Conservation (phyloP, 108 stramenopile species). For the Nitzschia palea region DNA sequence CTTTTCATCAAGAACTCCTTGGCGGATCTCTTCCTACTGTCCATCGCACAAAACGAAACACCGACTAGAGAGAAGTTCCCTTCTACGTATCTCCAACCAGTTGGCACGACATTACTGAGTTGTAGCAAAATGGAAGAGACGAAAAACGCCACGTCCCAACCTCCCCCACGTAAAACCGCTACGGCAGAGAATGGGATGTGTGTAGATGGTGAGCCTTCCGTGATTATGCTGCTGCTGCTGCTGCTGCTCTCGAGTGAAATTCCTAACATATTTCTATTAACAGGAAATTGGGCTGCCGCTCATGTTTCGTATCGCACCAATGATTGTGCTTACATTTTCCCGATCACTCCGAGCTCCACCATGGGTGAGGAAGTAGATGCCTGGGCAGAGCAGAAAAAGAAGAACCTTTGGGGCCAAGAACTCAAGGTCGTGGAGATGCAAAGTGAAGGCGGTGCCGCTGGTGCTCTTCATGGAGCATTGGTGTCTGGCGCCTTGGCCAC, state of each 20-base stretch:
- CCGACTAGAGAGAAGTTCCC: neutral
- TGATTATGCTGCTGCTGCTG: neutral
- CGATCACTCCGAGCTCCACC: conserved; percentile 54
- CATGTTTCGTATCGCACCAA: conserved; percentile 61
- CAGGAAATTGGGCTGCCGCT: conserved; percentile 54
- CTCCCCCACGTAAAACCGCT: neutral
- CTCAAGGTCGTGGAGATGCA: conserved; percentile 65
- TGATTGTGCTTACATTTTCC: conserved; percentile 67
- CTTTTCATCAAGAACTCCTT: no score
- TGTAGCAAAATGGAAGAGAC: no score
- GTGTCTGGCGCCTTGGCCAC: conserved; percentile 58
- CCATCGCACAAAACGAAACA: neutral
- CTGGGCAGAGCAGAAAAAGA: conserved; percentile 51
- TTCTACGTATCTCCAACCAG: neutral
- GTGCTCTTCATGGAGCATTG: conserved; percentile 60
- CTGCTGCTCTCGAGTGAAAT: neutral
- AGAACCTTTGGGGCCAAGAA: conserved; percentile 62
- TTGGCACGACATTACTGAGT: neutral
- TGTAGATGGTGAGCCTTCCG: neutral
- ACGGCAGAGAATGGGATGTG: conserved; percentile 3
- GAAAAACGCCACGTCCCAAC: neutral
- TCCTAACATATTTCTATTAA: neutral
- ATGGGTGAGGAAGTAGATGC: conserved; percentile 71
- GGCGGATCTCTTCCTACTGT: no score
- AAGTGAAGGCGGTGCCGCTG: conserved; percentile 63